phyloP scores from a whole-genome alignment of 345 rosid species.

The Aquilaria sinensis region DNA sequence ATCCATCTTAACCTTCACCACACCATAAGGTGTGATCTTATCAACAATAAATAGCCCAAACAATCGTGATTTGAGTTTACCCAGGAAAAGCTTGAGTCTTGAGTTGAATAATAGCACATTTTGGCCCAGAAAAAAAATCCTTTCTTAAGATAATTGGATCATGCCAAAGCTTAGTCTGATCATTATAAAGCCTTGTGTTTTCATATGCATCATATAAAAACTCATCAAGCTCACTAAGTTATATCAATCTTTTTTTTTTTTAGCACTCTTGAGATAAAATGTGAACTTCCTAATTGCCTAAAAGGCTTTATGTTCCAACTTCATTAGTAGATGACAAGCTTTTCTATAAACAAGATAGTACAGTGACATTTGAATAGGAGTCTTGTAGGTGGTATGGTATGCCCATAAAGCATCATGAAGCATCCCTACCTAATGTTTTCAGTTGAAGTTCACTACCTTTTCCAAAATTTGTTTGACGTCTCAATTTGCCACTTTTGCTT shows the following conservation, averaged over 20 bases:
- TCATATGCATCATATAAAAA: background rate
- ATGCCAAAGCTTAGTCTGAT: background rate
- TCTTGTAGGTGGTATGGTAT: too few relatives aligned
- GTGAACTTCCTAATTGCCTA: too few relatives aligned
- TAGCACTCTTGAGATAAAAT: too few relatives aligned
- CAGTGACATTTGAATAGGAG: too few relatives aligned
- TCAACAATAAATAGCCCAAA: background rate
- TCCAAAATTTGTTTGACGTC: background rate
- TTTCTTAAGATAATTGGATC: background rate
- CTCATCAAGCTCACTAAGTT: too few relatives aligned
- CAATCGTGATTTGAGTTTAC: background rate
- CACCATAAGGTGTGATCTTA: background rate
- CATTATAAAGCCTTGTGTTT: background rate
- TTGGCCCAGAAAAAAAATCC: background rate
- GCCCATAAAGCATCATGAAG: too few relatives aligned
- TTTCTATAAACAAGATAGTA: too few relatives aligned
- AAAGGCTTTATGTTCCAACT: too few relatives aligned
- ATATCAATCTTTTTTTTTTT: too few relatives aligned
- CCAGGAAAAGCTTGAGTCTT: background rate
- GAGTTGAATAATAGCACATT: slow-evolving; percentile 1
- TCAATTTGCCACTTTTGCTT: background rate
- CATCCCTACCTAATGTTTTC: too few relatives aligned
- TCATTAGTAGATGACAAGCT: too few relatives aligned
- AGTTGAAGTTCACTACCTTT: too few relatives aligned
- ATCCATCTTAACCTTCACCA: background rate